phyloP scores from a whole-genome alignment of 2,329 filamentous ascomycete genomes.

The Alternaria tenuissima region DNA sequence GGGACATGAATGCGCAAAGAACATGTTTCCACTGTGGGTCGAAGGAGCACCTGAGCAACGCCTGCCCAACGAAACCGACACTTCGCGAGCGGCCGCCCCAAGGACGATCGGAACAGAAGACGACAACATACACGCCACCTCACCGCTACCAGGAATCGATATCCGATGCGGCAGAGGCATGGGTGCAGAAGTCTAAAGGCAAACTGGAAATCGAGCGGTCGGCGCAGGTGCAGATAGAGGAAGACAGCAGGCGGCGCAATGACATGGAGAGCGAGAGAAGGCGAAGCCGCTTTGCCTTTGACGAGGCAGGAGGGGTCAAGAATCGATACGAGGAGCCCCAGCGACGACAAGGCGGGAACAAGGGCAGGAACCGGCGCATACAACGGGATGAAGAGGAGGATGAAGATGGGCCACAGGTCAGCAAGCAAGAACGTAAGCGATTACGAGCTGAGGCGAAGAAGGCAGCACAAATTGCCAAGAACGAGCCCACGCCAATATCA shows the following conservation, averaged over 20 bases:
- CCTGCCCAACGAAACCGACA: conserved; percentile 38
- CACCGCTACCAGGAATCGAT: conserved; percentile 25
- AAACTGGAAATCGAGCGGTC: conserved; percentile 24
- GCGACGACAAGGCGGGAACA: conserved; percentile 30
- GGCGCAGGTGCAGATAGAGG: conserved; percentile 18
- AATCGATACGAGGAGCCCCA: conserved; percentile 46
- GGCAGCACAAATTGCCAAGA: conserved; percentile 39
- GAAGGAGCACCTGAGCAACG: conserved; percentile 31
- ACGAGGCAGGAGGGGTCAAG: conserved; percentile 28
- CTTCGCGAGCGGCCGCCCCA: conserved; percentile 27
- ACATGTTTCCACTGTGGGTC: conserved; percentile 45
- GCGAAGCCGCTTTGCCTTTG: conserved; percentile 36
- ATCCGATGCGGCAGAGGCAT: conserved; percentile 40
- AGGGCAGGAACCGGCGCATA: conserved; percentile 28
- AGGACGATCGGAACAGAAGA: conserved; percentile 11
- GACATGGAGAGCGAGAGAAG: conserved; percentile 33
- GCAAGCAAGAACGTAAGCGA: conserved; percentile 44
- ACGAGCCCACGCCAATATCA: conserved; percentile 62
- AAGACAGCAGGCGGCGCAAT: conserved; percentile 28
- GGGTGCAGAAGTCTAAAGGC: conserved; percentile 30
- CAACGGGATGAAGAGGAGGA: conserved; percentile 39
- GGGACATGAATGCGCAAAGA: conserved; percentile 29
- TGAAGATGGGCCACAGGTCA: conserved; percentile 29
- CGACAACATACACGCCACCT: conserved; percentile 18
- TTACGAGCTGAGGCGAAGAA: conserved; percentile 47